Percentiles rank a stretch among this genome's conserved stretches.
Conservation (phyloP, 75 land plant genomes). For the Pinus tabuliformis region DNA sequence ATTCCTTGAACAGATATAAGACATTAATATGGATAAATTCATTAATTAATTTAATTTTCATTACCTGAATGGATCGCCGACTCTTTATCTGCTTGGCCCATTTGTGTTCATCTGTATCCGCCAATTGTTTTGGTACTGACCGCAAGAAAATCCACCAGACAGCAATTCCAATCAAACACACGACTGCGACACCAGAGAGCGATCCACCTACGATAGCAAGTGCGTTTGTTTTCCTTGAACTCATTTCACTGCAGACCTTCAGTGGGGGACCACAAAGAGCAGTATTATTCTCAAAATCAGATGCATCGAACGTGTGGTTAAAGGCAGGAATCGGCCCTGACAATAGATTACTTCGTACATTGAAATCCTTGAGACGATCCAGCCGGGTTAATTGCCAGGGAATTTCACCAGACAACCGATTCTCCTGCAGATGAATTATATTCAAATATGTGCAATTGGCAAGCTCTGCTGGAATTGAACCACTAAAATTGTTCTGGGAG, state of each 20-base stretch:
- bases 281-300: conserved; percentile 31
- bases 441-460: conserved; percentile 41
- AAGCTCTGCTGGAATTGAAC: conserved; percentile 37
- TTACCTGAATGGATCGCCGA: conserved; percentile 1
- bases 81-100: conserved; percentile 8
- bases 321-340: conserved; percentile 48
- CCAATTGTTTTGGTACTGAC: not conserved
- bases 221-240: not conserved
- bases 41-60: not conserved
- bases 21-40: not conserved
- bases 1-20: not conserved
- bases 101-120: not conserved
- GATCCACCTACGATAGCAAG: not conserved
- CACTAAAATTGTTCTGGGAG: conserved; percentile 40
- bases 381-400: conserved; percentile 34
- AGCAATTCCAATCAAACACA: conserved; percentile 3
- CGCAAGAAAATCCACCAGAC: conserved; percentile 6
- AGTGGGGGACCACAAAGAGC: conserved; percentile 51
- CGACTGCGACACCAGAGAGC: not conserved
- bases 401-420: conserved; percentile 40
- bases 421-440: conserved; percentile 32
- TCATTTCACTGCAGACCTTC: not conserved
- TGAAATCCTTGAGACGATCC: conserved; percentile 28
- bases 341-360: conserved; percentile 41
- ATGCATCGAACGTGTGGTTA: not conserved